A percentile compares a stretch with the other conserved stretches of the same genome.
Evolutionary conservation across 2,329 filamentous ascomycete species (phyloP).

Genomic region (Claviceps cyperi): DNA sequence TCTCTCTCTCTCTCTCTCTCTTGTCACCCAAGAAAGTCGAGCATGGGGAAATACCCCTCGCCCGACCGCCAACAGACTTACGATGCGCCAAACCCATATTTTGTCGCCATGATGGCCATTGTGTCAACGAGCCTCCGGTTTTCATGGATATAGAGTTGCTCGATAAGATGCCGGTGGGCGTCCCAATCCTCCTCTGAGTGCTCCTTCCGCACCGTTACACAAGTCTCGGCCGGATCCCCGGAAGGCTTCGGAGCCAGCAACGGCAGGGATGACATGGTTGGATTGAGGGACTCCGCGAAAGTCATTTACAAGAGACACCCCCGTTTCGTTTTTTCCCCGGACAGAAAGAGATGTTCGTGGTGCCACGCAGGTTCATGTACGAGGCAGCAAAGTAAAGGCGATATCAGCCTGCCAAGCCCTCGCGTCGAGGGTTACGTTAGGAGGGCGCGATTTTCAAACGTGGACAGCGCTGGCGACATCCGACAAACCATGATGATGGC

Average conservation of each 20-base stretch:
- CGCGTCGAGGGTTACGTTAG: neutral
- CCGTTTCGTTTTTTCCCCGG: neutral
- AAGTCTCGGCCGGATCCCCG: conserved; percentile 12
- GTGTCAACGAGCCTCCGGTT: conserved; percentile 22
- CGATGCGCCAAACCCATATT: conserved; percentile 23
- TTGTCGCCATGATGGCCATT: conserved; percentile 20
- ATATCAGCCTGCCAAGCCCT: neutral
- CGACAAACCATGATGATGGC: neutral
- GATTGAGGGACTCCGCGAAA: too few relatives aligned
- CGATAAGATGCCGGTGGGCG: conserved; percentile 17
- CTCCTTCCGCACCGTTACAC: conserved; percentile 17
- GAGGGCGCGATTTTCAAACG: neutral
- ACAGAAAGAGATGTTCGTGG: neutral
- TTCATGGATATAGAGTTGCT: conserved; percentile 20
- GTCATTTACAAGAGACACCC: too few relatives aligned
- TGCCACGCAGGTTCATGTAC: neutral
- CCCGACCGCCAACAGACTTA: conserved; percentile 12
- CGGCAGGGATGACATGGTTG: conserved; percentile 14
- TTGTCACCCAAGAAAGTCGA: neutral
- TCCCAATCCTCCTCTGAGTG: conserved; percentile 23
- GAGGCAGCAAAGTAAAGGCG: neutral
- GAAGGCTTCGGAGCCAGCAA: conserved; percentile 20
- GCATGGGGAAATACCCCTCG: neutral
- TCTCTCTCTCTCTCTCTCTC: neutral
- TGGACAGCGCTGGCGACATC: neutral